Base-by-base conservation (phyloP, 169 alveolate species). In the Eimeria sp. region DNA sequence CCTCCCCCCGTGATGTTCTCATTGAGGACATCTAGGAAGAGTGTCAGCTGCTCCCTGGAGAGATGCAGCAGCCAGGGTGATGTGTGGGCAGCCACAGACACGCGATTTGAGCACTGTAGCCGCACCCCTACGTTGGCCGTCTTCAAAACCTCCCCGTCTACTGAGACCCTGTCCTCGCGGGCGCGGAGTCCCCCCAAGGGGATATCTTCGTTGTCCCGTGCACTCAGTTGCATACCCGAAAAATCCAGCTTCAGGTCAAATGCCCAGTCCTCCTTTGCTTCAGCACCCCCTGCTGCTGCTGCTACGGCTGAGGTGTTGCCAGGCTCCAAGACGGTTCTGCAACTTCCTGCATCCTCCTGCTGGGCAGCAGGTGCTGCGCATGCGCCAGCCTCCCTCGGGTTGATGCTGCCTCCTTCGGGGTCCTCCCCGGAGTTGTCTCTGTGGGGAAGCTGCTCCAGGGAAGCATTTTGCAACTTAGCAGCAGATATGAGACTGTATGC, bases 1-100 rank as follows among this genome's bases (percentile, higher is more conserved):
- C 96, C 95, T 40, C 45, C 40, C 73, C 95, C 95, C 1, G 95
- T 65, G 40, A 95, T 70, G 89, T 95, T 95, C 72, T 95, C 97
- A 67, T 95, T 95, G 27, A 95, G 49, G 22, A 95, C 88, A 57
- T 95, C 97, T 18, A 95, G 82, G n/a, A 89, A 54, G 51, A 89
- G 80, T 14, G 97, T 89, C 14, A 95, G 95, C 54, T 89, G 96
- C 65, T 51, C 70, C 87, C 97, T 92, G 16, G 96, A 49, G n/a
- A 95, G 95, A 30, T 72, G 89, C 73, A 94, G 30, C 51, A 61
- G 54, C 96, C 96, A 92, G 14, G 96, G 92, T 11, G 96, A 54
- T 0, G 96, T 92, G 27, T 54, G 65, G 63, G 84, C 78, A 27
- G 67, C 92, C 25, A 92, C 86, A 43, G 91, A 49, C 25, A 83